Base-by-base conservation (phyloP, 192 early-diverging fungal genomes). In the Backusella morwellensis region DNA sequence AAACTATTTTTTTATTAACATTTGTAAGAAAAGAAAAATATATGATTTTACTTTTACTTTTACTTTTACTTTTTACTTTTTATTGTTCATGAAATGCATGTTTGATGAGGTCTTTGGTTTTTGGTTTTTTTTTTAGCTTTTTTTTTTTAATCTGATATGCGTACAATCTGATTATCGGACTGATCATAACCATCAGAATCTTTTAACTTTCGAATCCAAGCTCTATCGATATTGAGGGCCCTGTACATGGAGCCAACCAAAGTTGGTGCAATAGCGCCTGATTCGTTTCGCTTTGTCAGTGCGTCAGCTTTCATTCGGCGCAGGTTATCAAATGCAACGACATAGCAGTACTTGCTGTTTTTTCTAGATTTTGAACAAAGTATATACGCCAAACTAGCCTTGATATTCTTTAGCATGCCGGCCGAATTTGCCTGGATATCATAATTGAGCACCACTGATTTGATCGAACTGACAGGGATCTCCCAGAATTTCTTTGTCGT, bases 381-480 rank as follows among this genome's bases (percentile, higher is more conserved):
- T 21, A 74, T 47, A 21, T 78, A 78, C 1, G 77, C 72, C 32
- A 40, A 78, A 19, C 77, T 78, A n/a, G 77, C 77, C 34, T 78
- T 78, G 4, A 78, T 4, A 1, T 29, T 70, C 38, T 78, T 66
- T 1, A 74, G 7, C 3, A 52, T 15, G 6, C 29, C 34, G 0
- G 72, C 72, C 2, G 40, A 35, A 29, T 68, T 78, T n/a, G 34
- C 21, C 19, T 47, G 42, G 40, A 73, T 29, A 42, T 78, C 77
- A 36, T 26, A 67, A 9, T 17, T 15, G 3, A 78, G 36, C 4
- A 78, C 29, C 17, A 19, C 4, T 0, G 77, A 78, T 12, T 54
- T 74, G 6, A 50, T n/a, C 0, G 52, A 74, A 15, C 5, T 44
- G 15, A 41, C 17, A 19, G 70, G 70, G 11, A 23, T 17, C 9